Conservation (phyloP, 768 basidiomycete species). For the Tricholoma flavovirens region DNA sequence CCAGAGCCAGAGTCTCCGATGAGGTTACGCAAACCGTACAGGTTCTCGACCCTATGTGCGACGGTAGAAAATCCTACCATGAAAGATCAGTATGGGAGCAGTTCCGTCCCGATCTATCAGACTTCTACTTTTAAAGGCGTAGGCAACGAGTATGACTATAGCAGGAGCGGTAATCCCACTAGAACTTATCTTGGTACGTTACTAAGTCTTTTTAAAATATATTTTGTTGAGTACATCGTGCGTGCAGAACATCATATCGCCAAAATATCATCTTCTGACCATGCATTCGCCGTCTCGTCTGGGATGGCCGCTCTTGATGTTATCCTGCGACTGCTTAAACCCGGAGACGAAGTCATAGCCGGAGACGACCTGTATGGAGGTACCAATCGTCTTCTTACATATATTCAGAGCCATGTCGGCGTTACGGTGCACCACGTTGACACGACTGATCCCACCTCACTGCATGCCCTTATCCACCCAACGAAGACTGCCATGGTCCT, state of each 20-base stretch:
- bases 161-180: conserved; percentile 94
- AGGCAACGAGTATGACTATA: conserved; percentile 86
- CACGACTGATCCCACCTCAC: conserved; percentile 66
- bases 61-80: conserved; percentile 87
- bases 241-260: conserved; percentile 89
- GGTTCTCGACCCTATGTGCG: conserved; percentile 87
- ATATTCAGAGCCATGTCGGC: conserved; percentile 82
- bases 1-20: conserved; percentile 78
- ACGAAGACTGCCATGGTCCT: conserved; percentile 91
- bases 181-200: conserved; percentile 82
- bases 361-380: conserved; percentile 98
- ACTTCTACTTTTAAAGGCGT: conserved; percentile 97
- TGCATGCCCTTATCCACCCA: conserved; percentile 59
- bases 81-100: conserved; percentile 94
- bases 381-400: conserved; percentile 89
- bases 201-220: conserved; percentile 3
- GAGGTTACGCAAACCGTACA: conserved; percentile 64
- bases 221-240: conserved; percentile 3
- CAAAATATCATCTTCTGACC: conserved; percentile 87
- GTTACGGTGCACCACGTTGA: conserved; percentile 92
- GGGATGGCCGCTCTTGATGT: conserved; percentile 98
- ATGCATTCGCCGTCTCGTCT: conserved; percentile 91
- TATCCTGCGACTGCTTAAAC: conserved; percentile 89
- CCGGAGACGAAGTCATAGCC: conserved; percentile 92
- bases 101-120: conserved; percentile 96